Percentiles rank a stretch among this genome's conserved stretches.
phyloP scores from a whole-genome alignment of 192 early-diverging fungal genomes.

The Coemansia sp. region DNA sequence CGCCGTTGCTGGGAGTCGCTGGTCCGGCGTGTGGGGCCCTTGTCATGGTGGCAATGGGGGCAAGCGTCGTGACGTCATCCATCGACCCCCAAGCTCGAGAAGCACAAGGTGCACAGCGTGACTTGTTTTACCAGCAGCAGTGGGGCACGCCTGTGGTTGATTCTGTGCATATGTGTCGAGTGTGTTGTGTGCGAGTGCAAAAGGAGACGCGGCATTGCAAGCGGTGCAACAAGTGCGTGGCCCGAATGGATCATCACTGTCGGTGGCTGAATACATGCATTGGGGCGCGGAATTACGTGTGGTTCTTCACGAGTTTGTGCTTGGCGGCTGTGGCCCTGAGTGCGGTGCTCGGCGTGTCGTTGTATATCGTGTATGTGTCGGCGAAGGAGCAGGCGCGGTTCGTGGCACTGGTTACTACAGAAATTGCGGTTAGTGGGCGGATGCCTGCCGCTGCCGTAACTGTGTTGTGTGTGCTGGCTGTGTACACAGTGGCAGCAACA shows the following conservation, averaged over 20 bases:
- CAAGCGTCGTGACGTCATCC: constrained; percentile 20
- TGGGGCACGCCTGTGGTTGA: constrained; percentile 39
- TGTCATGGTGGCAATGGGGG: constrained; percentile 14
- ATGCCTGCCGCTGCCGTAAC: constrained; percentile 2
- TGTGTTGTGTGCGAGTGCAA: constrained; percentile 24
- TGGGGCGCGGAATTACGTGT: constrained; percentile 20
- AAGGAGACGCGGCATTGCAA: constrained; percentile 50
- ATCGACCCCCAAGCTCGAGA: constrained; percentile 33
- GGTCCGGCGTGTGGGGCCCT: constrained; percentile 13
- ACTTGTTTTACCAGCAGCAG: constrained; percentile 28
- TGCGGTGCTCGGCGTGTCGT: neutral
- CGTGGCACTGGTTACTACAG: neutral
- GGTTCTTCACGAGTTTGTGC: constrained; percentile 29
- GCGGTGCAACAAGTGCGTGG: constrained; percentile 54
- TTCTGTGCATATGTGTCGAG: constrained; percentile 22
- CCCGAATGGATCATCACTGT: constrained; percentile 32
- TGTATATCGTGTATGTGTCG: constrained; percentile 22
- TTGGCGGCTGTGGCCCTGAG: constrained; percentile 15
- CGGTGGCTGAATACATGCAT: constrained; percentile 46
- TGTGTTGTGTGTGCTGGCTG: constrained; percentile 20
- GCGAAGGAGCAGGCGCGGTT: constrained; percentile 8
- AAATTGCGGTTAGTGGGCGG: too few species aligned
- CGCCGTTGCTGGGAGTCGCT: constrained; percentile 6
- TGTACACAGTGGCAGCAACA: constrained; percentile 14
- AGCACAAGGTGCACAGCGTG: constrained; percentile 15